Conservation (phyloP, 1,284 basidiomycete species). For the Coriolopsis trogii region DNA sequence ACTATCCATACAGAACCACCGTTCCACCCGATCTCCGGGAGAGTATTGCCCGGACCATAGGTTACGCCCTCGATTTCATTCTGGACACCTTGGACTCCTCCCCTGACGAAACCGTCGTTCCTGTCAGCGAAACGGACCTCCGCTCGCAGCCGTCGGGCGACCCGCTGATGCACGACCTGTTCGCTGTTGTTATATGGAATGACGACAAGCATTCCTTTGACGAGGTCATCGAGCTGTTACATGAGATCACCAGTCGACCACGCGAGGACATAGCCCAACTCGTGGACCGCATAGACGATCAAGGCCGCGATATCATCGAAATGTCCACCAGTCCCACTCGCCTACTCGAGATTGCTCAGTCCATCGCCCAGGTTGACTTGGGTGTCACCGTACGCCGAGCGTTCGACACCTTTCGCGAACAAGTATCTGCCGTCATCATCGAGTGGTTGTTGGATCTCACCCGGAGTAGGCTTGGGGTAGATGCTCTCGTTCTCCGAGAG, state of each 20-base stretch:
- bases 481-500: slow-evolving; percentile 71
- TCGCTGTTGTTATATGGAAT: slow-evolving; percentile 91
- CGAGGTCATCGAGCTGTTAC: slow-evolving; percentile 84
- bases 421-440: slow-evolving; percentile 81
- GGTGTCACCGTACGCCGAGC: slow-evolving; percentile 90
- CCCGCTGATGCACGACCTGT: slow-evolving; percentile 76
- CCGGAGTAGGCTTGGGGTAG: slow-evolving; percentile 66
- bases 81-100: slow-evolving; percentile 87
- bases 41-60: slow-evolving; percentile 74
- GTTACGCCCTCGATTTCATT: slow-evolving; percentile 82
- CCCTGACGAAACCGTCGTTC: slow-evolving; percentile 77
- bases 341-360: slow-evolving; percentile 80
- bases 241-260: slow-evolving; percentile 64
- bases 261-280: slow-evolving; percentile 68
- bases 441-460: slow-evolving; percentile 88
- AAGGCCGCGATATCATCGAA: slow-evolving; percentile 86
- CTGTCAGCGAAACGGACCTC: slow-evolving; percentile 69
- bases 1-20: slow-evolving; percentile 57
- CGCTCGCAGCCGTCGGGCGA: slow-evolving; percentile 74
- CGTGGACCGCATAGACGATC: slow-evolving; percentile 75
- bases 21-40: slow-evolving; percentile 71
- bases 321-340: slow-evolving; percentile 70
- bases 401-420: slow-evolving; percentile 90
- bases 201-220: slow-evolving; percentile 97
- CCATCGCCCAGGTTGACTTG: slow-evolving; percentile 88